These are phyloP conservation scores for Cyclotella baltica DNA, from an alignment of 108 stramenopile species.

Conservation along the genomic window DNA sequence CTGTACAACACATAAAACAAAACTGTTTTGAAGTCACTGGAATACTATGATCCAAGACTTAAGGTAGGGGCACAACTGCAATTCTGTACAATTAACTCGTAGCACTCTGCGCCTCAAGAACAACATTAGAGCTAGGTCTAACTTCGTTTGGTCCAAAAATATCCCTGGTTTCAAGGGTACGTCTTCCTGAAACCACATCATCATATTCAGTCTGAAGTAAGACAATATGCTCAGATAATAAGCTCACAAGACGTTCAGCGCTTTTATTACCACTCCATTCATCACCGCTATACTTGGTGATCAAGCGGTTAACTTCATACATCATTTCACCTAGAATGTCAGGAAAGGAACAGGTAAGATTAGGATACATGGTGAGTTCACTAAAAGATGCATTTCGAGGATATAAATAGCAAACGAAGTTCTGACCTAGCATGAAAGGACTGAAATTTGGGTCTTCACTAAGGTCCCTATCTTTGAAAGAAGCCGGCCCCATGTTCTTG, in stretches of 20 bases:
- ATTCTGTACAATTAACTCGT: too few species aligned
- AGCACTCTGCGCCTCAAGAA: too few species aligned
- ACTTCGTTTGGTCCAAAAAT: slow-evolving; percentile 20
- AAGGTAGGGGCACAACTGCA: too few species aligned
- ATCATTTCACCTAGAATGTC: slow-evolving; percentile 19
- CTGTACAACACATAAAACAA: too few species aligned
- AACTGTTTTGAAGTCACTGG: too few species aligned
- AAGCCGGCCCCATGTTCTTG: not conserved
- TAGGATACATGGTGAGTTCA: too few species aligned
- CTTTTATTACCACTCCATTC: not conserved
- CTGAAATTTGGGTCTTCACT: slow-evolving; percentile 6
- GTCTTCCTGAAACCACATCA: not conserved
- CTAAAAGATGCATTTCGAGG: too few species aligned
- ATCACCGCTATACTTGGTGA: slow-evolving; percentile 14
- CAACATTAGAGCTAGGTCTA: too few species aligned
- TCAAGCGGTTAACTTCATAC: slow-evolving; percentile 13
- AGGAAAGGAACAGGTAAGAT: too few species aligned
- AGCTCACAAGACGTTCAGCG: slow-evolving; percentile 13
- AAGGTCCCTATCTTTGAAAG: not conserved
- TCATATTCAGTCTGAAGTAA: slow-evolving; percentile 1
- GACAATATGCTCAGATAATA: slow-evolving; percentile 6
- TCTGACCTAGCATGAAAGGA: too few species aligned
- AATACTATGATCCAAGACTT: too few species aligned
- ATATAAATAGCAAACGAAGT: too few species aligned
- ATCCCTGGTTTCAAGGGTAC: not conserved